Percentiles rank a stretch among this genome's conserved stretches.
Evolutionary conservation across 2,329 filamentous ascomycete species (phyloP).

Genomic region (Fonsecaea monophora): DNA sequence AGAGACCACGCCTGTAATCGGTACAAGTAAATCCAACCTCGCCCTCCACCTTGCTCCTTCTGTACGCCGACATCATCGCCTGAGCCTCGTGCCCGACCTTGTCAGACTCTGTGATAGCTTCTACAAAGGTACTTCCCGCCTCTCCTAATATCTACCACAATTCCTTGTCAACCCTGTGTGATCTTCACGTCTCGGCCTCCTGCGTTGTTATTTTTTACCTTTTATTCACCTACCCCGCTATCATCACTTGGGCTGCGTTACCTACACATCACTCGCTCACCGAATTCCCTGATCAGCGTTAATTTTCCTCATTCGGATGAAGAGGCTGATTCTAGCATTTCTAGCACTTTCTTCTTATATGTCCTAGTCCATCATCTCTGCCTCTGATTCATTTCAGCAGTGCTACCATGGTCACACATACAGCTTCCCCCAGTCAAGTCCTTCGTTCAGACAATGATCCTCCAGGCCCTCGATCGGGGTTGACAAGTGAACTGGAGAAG

Average conservation of each 20-base stretch:
- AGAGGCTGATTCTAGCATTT: constrained; percentile 10
- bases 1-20: background rate
- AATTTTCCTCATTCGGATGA: constrained; percentile 3
- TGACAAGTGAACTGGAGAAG: constrained; percentile 28
- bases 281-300: constrained; percentile 3
- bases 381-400: background rate
- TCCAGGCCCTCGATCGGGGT: constrained; percentile 4
- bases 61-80: background rate
- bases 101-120: background rate
- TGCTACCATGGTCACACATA: constrained; percentile 16
- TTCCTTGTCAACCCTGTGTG: background rate
- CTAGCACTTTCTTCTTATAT: constrained; percentile 4
- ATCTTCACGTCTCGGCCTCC: background rate
- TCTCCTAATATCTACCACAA: background rate
- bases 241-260: background rate
- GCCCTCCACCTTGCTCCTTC: constrained; percentile 13
- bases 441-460: constrained; percentile 2
- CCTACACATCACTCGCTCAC: constrained; percentile 17
- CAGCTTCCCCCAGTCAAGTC: constrained; percentile 5
- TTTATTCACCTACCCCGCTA: constrained; percentile 17
- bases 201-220: constrained; percentile 8
- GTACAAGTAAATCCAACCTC: background rate
- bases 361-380: background rate
- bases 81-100: constrained; percentile 3
- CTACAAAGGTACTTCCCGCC: constrained; percentile 14